These are phyloP conservation scores for Arthrobotrys entomopaga DNA, from an alignment of 2,329 filamentous ascomycete genomes.

Conservation along the genomic window DNA sequence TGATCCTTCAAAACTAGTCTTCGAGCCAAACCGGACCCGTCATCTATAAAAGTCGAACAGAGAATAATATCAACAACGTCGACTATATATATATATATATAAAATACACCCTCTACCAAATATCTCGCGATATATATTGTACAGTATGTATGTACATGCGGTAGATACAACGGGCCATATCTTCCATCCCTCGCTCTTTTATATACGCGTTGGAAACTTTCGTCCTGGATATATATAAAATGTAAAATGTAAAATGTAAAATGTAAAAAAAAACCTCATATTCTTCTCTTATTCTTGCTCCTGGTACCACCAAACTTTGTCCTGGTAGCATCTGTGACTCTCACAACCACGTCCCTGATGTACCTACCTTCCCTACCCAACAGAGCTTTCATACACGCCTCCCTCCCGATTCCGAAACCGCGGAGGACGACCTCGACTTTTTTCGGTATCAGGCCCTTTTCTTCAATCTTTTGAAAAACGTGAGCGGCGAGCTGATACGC, in stretches of 20 bases:
- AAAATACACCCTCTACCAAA: too few relatives aligned
- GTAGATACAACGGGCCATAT: constrained; percentile 26
- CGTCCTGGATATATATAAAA: neutral
- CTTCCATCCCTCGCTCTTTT: neutral
- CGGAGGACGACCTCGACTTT: constrained; percentile 81
- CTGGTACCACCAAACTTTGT: constrained; percentile 96
- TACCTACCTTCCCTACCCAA: constrained; percentile 83
- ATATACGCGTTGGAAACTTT: neutral
- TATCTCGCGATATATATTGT: neutral
- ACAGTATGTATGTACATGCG: constrained; percentile 37
- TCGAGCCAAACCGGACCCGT: too few relatives aligned
- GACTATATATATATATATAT: too few relatives aligned
- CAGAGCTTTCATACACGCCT: constrained; percentile 88
- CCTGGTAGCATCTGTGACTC: constrained; percentile 84
- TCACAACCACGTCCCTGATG: constrained; percentile 77
- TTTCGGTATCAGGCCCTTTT: constrained; percentile 79
- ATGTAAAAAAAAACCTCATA: constrained; percentile 63
- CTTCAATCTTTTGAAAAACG: constrained; percentile 83
- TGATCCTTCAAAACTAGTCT: too few relatives aligned
- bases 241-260: too few relatives aligned
- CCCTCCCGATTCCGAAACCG: constrained; percentile 86
- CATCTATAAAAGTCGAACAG: too few relatives aligned
- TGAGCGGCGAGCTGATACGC: constrained; percentile 89
- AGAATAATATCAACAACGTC: constrained; percentile 22
- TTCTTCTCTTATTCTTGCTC: constrained; percentile 82